These are phyloP conservation scores for Capillidium heterosporum DNA, from an alignment of 371 early-diverging fungal species.

Conservation along the genomic window DNA sequence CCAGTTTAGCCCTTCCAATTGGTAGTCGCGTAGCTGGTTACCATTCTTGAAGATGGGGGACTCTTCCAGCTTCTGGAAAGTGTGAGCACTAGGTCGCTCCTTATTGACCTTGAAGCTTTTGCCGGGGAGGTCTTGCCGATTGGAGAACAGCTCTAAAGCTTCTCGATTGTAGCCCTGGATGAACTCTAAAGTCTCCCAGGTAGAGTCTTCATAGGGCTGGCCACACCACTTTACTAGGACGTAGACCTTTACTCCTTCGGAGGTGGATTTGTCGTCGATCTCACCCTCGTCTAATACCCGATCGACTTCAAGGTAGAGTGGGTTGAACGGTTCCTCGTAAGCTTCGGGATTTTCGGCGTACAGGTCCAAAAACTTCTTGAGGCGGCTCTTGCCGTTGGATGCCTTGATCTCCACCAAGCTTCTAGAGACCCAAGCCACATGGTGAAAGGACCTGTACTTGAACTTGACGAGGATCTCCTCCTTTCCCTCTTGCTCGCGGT, in stretches of 20 bases:
- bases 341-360: constrained; percentile 23
- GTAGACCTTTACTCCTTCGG: constrained; percentile 33
- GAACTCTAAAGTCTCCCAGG: constrained; percentile 72
- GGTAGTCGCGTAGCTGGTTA: constrained; percentile 57
- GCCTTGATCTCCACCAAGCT: constrained; percentile 37
- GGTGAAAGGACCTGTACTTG: constrained; percentile 6
- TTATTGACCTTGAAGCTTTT: background rate
- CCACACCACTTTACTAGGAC: constrained; percentile 85
- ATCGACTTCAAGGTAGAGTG: constrained; percentile 35
- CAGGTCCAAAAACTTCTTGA: constrained; percentile 57
- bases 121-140: constrained; percentile 17
- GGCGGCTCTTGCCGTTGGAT: constrained; percentile 52
- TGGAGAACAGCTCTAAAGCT: constrained; percentile 24
- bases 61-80: constrained; percentile 38
- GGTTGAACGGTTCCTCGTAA: constrained; percentile 32
- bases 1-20: constrained; percentile 62
- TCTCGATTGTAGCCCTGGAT: constrained; percentile 26
- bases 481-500: background rate
- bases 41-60: constrained; percentile 42
- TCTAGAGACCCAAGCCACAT: constrained; percentile 12
- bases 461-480: constrained; percentile 8
- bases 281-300: constrained; percentile 78
- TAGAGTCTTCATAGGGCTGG: constrained; percentile 65
- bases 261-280: constrained; percentile 19
- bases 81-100: constrained; percentile 26